Base-by-base conservation (phyloP, 2,329 filamentous ascomycete species). In the Stagonosporopsis rhizophila region DNA sequence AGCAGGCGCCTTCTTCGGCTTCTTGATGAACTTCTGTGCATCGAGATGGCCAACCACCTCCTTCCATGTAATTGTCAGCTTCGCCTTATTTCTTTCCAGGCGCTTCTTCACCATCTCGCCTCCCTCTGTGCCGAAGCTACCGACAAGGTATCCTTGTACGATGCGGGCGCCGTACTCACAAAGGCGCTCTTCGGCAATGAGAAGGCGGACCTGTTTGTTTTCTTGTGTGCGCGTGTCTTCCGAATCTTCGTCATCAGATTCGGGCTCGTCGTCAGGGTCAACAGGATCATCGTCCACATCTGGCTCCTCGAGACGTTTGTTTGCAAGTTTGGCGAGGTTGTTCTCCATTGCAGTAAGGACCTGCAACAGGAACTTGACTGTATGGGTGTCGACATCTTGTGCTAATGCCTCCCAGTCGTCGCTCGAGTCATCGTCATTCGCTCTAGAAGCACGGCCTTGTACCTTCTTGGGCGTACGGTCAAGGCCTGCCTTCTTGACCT, bases 91-190 rank as follows among this genome's bases (percentile, higher is more conserved):
- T 62, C 91, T 84, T 67, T 89, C 82, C 20, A 99, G 80, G 19
- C 92, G 84, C 66, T 86, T 85, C 60, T 85, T 85, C 32, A 96
- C 82, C 25, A 83, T 77, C 11, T 83, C 78, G 6, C 64, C 62
- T 27, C 85, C 79, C 11, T 67, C 60, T 1, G 59, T 58, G 70
- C 96, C 92, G 46, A 97, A 81, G 37, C 92, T 86, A 49, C 87
- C 87, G 19, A 88, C 91, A 9, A 90, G 81, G 20, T 96, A 87
- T 12, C 89, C 89, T 38, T 96, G 84, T 34, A 97, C 90, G 39
- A 96, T 85, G 72, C 95, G 96, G 60, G 87, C 89, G 0, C 93
- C 88, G 23, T 97, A 81, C 67, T 94, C 89, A 75, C 94, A 98
- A 0, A 98, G 83, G 19, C 88, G 86, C 71, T 94, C 89, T 76